Base-by-base conservation (phyloP, 2,329 filamentous ascomycete species). In the Paraphoma chrysanthemicola region DNA sequence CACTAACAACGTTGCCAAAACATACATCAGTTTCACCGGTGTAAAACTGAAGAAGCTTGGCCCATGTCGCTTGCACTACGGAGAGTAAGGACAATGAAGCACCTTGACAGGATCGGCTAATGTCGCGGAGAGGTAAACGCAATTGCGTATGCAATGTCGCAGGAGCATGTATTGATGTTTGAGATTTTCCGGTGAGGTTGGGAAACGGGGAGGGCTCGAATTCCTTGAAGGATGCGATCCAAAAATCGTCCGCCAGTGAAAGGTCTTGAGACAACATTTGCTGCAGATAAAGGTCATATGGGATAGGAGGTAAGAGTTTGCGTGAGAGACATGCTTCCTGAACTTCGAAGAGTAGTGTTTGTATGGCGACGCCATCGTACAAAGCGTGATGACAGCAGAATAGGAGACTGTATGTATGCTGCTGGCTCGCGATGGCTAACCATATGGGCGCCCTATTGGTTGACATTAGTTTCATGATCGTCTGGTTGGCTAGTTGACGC, bases 1-100 rank as follows among this genome's bases (percentile, higher is more conserved):
- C 93, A 68, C 87, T 93, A 53, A 94, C 84, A 2, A 97, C 89
- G 66, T 92, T 95, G 0, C 94, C 93, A 68, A 97, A 97, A 72
- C 91, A 95, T 5, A 97, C 68, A 67, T 97, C 93, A 0, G 79
- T 72, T 5, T 80, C 78, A 1, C 81, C 73, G 2, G 88, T 82
- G 2, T 86, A 78, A 2, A 84, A 77, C 0, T 84, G 80, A 1
- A 97, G 71, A 0, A 90, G 76, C 42, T 84, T 84, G 0, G 87
- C 84, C 91, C 92, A 96, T 1, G 88, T 83, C 3, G 90, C 82
- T 74, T 97, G 92, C 31, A 88, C 84, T 0, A 91, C 65, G 0
- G 89, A 85, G 1, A 94, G 78, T 0, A 93, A 78, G 1, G 80
- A 80, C 3, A 64, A 59, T 23, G 74, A 75, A 3, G 54, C 44